Percentiles rank a stretch among this genome's conserved stretches.
Evolutionary conservation across 805 yeast genomes (phyloP).

Genomic region (Sugiyamaella lignohabitans): DNA sequence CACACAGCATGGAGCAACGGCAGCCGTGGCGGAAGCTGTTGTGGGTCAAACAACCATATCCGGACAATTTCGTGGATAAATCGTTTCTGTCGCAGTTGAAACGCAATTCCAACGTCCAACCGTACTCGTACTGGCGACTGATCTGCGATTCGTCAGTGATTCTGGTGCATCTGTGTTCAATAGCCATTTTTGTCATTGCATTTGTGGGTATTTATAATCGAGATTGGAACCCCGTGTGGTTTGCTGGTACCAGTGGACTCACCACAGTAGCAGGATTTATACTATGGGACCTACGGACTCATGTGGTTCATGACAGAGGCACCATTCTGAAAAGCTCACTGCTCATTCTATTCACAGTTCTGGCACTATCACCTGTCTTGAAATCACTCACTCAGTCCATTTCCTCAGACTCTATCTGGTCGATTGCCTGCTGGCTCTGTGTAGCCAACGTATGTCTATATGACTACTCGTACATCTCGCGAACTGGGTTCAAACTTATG

Average conservation of each 20-base stretch:
- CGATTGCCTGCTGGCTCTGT: constrained; percentile 73
- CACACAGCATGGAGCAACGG: too few species aligned
- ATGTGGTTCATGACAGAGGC: constrained; percentile 4
- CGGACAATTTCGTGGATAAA: constrained; percentile 84
- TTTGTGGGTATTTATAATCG: constrained; percentile 48
- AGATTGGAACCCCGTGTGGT: constrained; percentile 27
- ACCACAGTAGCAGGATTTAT: constrained; percentile 27
- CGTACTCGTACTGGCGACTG: constrained; percentile 58
- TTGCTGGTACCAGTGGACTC: constrained; percentile 26
- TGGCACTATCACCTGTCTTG: constrained; percentile 82
- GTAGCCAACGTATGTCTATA: constrained; percentile 59
- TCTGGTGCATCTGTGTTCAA: constrained; percentile 56
- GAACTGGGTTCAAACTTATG: constrained; percentile 37
- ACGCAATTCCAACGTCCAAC: constrained; percentile 67
- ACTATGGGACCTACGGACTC: constrained; percentile 21
- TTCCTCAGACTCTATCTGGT: constrained; percentile 93
- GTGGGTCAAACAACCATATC: constrained; percentile 79
- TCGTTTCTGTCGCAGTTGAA: constrained; percentile 75
- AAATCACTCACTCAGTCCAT: constrained; percentile 84
- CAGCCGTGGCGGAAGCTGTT: constrained; percentile 74
- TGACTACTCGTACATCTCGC: constrained; percentile 56
- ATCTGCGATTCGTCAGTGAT: constrained; percentile 65
- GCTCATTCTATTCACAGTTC: constrained; percentile 60
- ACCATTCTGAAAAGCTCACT: constrained; percentile 54
- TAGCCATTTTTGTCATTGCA: constrained; percentile 58